phyloP scores from a whole-genome alignment of 2,329 filamentous ascomycete genomes.

The Aspergillus novoparasiticus region DNA sequence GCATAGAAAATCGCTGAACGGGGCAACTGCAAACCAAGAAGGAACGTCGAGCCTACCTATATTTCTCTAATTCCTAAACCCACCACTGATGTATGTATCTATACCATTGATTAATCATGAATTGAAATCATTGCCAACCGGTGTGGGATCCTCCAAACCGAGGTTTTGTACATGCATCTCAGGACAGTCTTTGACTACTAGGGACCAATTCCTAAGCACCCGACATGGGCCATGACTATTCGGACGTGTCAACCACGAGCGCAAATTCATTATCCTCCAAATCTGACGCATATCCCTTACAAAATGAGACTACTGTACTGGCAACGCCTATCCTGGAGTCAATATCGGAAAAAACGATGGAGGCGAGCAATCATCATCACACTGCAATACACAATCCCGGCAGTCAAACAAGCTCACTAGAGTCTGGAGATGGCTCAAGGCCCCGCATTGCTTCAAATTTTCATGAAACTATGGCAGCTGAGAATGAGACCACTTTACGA shows the following conservation, averaged over 20 bases:
- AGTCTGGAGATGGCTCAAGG: not conserved
- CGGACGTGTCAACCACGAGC: constrained; percentile 26
- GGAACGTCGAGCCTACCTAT: not conserved
- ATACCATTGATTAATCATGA: constrained; percentile 12
- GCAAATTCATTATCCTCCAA: constrained; percentile 20
- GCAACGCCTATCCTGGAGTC: constrained; percentile 10
- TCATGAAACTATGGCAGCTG: not conserved
- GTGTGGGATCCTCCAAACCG: constrained; percentile 7
- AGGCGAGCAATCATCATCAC: constrained; percentile 6
- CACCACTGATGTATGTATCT: not conserved
- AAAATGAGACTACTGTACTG: constrained; percentile 14
- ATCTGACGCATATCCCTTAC: constrained; percentile 15
- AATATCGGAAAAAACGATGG: constrained; percentile 15
- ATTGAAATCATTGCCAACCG: constrained; percentile 10
- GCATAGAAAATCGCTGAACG: not conserved
- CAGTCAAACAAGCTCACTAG: constrained; percentile 9
- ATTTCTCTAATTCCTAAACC: not conserved
- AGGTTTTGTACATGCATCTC: constrained; percentile 14
- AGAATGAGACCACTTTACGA: not conserved
- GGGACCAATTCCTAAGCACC: constrained; percentile 12
- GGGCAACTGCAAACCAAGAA: not conserved
- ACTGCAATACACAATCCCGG: constrained; percentile 1
- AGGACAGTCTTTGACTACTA: constrained; percentile 10
- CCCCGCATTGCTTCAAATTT: not conserved
- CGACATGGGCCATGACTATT: constrained; percentile 36